Conservation (phyloP, 371 early-diverging fungal genomes). For the Mucor racemosus region DNA sequence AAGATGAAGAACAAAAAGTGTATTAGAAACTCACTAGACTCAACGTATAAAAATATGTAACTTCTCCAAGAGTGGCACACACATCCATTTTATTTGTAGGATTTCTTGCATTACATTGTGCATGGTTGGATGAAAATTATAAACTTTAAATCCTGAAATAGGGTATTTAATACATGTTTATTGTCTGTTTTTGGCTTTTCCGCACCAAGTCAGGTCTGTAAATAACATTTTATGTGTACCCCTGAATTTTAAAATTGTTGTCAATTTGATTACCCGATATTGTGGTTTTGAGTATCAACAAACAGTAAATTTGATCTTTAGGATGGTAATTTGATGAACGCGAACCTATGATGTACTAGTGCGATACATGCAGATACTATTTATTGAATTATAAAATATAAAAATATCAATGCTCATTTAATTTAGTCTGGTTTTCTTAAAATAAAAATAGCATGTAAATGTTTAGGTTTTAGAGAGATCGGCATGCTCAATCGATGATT, state of each 20-base stretch:
- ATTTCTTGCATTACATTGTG: background rate
- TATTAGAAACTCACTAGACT: background rate
- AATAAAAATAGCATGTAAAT: background rate
- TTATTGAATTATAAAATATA: too few species aligned
- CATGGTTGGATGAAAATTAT: conserved; percentile 21
- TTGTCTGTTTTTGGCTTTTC: conserved; percentile 2
- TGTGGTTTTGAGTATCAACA: background rate
- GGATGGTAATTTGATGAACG: too few species aligned
- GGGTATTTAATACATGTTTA: conserved; percentile 10
- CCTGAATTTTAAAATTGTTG: background rate
- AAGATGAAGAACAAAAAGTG: conserved; percentile 17
- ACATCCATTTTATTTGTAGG: too few species aligned
- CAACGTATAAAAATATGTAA: conserved; percentile 5
- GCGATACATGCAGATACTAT: too few species aligned
- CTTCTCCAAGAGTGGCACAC: background rate
- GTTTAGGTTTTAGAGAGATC: background rate
- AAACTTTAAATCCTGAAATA: background rate
- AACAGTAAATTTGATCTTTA: background rate
- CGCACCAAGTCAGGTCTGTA: conserved; percentile 1
- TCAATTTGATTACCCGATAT: background rate
- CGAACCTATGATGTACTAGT: too few species aligned
- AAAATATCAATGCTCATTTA: too few species aligned
- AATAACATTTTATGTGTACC: conserved; percentile 3
- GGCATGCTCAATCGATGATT: background rate
- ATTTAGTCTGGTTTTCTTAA: background rate